Base-by-base conservation (phyloP, 169 alveolate species). In the Cryptosporidium canis region DNA sequence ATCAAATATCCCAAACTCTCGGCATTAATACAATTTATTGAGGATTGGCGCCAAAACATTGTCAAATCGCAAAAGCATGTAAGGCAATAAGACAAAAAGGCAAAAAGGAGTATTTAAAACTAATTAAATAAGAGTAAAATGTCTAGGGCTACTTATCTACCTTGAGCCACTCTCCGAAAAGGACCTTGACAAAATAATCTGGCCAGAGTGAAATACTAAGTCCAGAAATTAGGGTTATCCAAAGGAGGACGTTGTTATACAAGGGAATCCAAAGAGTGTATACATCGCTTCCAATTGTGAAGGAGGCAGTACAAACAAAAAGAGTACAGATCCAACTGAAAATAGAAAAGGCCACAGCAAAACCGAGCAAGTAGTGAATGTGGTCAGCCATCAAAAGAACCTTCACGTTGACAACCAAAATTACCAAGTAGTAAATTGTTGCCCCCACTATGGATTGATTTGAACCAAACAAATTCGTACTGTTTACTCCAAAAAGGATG, bases 351-450 rank as follows among this genome's bases (percentile, higher is more conserved):
- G 70, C 67, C 29, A 55, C 70, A 3, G 71, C 67, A 51, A 72
- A 72, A 1, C 85, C 85, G 21, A 72, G 70, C 18, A 72, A 56
- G 48, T 72, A 72, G 70, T 72, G 85, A 16, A 72, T 72, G 24
- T 72, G 85, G 43, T 72, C 85, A 51, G 85, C 85, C 85, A 72
- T 72, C 85, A 94, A 43, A 47, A 94, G 47, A 24, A 93, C 92
- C 85, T 94, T 94, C 35, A 84, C 43, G 66, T 92, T 90, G 24
- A 93, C 96, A 66, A 92, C 85, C 5, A 93, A 45, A 66, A 94
- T 92, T 53, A 94, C 92, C 82, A 83, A 33, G 91, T 83, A 56
- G 68, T 93, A 33, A 85, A 84, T 35, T 93, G 95, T 65, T 90
- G 87, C 67, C 82, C 85, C 92, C 84, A 92, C 71, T 67, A 83